Conservation (phyloP, 225 moss, liverwort and hornwort genomes). For the Thuidium tamariscinum region DNA sequence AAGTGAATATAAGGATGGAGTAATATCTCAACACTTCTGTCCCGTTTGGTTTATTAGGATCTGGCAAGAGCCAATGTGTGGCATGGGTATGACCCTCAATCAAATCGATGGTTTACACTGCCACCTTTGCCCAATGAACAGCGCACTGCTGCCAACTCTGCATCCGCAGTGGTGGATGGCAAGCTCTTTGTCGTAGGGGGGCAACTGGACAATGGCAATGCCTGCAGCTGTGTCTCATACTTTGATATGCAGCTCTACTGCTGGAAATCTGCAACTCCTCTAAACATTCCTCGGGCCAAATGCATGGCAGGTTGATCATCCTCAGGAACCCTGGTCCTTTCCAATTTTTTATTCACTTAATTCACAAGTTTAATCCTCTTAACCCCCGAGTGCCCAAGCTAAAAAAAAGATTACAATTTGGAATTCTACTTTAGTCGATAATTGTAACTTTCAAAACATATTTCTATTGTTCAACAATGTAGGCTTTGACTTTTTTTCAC, state of each 20-base stretch:
- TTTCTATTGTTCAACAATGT: not conserved
- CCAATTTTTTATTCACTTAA: not conserved
- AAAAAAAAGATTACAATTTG: not conserved
- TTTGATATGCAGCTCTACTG: constrained; percentile 87
- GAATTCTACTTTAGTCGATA: not conserved
- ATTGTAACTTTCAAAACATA: not conserved
- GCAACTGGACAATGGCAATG: constrained; percentile 73
- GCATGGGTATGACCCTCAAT: constrained; percentile 89
- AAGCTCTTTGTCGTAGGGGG: constrained; percentile 93
- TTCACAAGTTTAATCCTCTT: not conserved
- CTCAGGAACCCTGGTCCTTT: not conserved
- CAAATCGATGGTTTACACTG: constrained; percentile 88
- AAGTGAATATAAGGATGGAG: not conserved
- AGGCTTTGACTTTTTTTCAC: not conserved
- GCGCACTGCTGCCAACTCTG: constrained; percentile 76
- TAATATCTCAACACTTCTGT: constrained; percentile 7
- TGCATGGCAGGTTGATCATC: constrained; percentile 76
- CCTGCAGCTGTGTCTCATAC: constrained; percentile 83
- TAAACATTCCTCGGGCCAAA: constrained; percentile 77
- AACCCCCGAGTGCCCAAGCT: not conserved
- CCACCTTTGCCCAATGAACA: constrained; percentile 82
- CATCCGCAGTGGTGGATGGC: constrained; percentile 90
- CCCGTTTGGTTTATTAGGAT: constrained; percentile 32
- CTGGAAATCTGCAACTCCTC: constrained; percentile 77
- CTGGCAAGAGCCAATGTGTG: constrained; percentile 77